Base-by-base conservation (phyloP, 371 early-diverging fungal species). In the Mucor racemosus region DNA sequence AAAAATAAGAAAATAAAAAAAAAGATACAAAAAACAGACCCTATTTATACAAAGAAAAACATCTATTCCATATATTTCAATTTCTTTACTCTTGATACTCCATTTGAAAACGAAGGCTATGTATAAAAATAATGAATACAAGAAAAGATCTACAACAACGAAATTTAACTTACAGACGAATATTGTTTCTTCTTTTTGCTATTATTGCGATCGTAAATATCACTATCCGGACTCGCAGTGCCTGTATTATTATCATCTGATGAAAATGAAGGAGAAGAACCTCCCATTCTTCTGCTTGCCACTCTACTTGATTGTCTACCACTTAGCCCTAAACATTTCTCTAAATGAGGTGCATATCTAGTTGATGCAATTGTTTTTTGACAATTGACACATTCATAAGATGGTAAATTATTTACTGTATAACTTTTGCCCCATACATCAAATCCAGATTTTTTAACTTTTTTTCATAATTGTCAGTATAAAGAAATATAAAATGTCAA, bases 281-380 rank as follows among this genome's bases (percentile, higher is more conserved):
- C 61, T 4, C 65, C 65, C 41, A 72, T 57, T 85, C 88, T 76
- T 76, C 88, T 69, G 66, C 81, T 87, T 7, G 88, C 89, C 11
- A 86, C 87, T 40, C 92, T 74, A 60, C 88, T 85, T 4, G 89
- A 86, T 19, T 82, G 76, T 70, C 94, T 76, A 57, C 95, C 91
- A 26, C 91, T 86, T 38, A 96, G 72, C 4, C 95, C 95, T 59
- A 96, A 79, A 76, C 96, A 96, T 66, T 94, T 95, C 76, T 95
- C 95, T 60, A 96, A 76, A 76, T 95, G 95, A 21, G 94, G 86
- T 1, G 95, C 94, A 71, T 92, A 96, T 66, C 95, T 81, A 36
- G 87, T 83, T 14, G 94, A 87, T n/a, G 95, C 92, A 74, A 87
- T 92, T 34, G 82, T 74, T 39, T 86, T 85, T 64, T 85, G 82